phyloP scores from a whole-genome alignment of 768 basidiomycete species.

The Hemileccinum impolitum region DNA sequence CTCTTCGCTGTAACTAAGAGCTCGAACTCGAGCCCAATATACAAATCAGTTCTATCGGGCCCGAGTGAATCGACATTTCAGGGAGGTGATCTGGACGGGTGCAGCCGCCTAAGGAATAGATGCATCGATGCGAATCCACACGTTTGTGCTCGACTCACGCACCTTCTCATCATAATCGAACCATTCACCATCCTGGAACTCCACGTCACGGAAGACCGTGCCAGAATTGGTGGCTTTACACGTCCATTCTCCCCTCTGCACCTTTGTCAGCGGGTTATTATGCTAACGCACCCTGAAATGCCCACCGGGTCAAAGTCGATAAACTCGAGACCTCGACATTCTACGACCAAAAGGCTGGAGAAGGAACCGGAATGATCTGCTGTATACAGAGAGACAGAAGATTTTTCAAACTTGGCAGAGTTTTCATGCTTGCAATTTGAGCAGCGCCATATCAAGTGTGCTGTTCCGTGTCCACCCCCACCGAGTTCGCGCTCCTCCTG shows the following conservation, averaged over 20 bases:
- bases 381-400: conserved; percentile 52
- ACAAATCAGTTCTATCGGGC: conserved; percentile 40
- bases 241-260: conserved; percentile 68
- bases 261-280: neutral
- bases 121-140: neutral
- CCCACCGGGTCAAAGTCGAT: conserved; percentile 72
- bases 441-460: conserved; percentile 82
- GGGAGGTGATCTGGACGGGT: conserved; percentile 68
- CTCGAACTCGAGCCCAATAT: too few species aligned
- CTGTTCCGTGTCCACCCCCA: conserved; percentile 62
- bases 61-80: conserved; percentile 65
- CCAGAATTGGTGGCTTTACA: conserved; percentile 60
- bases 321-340: conserved; percentile 88
- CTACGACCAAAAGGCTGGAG: conserved; percentile 64
- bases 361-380: conserved; percentile 59
- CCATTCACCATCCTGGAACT: conserved; percentile 56
- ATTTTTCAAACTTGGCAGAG: conserved; percentile 72
- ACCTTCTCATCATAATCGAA: conserved; percentile 92
- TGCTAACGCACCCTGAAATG: neutral
- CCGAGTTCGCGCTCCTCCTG: conserved; percentile 69
- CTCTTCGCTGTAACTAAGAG: too few species aligned
- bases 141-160: neutral
- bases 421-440: conserved; percentile 75
- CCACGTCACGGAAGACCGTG: conserved; percentile 61
- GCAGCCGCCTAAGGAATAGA: conserved; percentile 42